Evolutionary conservation across 164 flowering plant species (phyloP).

Genomic region (Aristolochia californica): DNA sequence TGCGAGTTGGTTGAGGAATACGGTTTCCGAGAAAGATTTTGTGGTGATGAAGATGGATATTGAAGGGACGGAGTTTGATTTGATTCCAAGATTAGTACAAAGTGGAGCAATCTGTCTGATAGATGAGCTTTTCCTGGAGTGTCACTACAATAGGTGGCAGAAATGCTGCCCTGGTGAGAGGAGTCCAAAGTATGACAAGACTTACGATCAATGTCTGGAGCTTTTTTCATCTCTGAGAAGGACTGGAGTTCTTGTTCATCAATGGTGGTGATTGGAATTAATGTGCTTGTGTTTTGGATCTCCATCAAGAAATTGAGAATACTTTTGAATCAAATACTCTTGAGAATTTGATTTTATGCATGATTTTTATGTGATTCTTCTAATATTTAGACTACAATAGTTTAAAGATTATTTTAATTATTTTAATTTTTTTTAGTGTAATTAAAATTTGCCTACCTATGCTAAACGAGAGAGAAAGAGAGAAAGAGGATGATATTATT

Average conservation of each 20-base stretch:
- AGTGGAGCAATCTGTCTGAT: slow-evolving; percentile 92
- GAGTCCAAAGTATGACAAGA: slow-evolving; percentile 66
- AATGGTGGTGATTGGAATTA: slow-evolving; percentile 81
- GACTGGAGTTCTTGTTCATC: slow-evolving; percentile 91
- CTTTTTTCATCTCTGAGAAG: slow-evolving; percentile 69
- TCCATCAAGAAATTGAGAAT: too few relatives aligned
- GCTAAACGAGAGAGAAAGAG: too few relatives aligned
- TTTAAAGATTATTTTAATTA: too few relatives aligned
- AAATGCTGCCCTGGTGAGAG: slow-evolving; percentile 87
- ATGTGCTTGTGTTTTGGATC: too few relatives aligned
- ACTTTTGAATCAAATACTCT: too few relatives aligned
- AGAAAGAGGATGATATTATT: too few relatives aligned
- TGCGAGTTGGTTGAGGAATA: slow-evolving; percentile 81
- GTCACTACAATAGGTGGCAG: slow-evolving; percentile 98
- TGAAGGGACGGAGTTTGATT: slow-evolving; percentile 91
- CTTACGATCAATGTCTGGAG: slow-evolving; percentile 79
- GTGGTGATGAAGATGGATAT: slow-evolving; percentile 99
- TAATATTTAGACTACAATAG: too few relatives aligned
- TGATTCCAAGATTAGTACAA: slow-evolving; percentile 79
- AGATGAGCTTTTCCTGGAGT: slow-evolving; percentile 92
- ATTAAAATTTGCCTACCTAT: too few relatives aligned
- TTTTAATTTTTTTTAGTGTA: too few relatives aligned
- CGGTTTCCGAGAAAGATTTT: slow-evolving; percentile 70
- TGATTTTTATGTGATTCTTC: too few relatives aligned
- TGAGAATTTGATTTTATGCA: too few relatives aligned